Conservation (phyloP, 2,329 filamentous ascomycete species). For the Shiraia sp. region DNA sequence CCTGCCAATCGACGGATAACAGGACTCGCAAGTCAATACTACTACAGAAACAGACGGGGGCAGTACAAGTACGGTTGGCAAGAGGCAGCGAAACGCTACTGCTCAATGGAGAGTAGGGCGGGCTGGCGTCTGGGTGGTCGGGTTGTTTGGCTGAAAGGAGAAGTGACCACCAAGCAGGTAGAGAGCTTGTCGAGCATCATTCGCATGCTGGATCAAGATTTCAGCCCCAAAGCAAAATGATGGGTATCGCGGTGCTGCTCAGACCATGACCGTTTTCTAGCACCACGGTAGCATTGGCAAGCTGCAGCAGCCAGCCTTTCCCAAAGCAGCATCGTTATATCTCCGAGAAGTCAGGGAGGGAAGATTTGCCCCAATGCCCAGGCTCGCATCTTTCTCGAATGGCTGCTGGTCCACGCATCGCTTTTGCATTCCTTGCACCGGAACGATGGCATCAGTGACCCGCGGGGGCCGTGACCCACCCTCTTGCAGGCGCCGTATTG, state of each 20-base stretch:
- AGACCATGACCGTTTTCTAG: conserved; percentile 49
- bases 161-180: conserved; percentile 41
- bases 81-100: conserved; percentile 35
- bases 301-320: conserved; percentile 52
- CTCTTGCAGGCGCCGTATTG: conserved; percentile 31
- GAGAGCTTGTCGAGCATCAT: conserved; percentile 39
- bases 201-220: conserved; percentile 45
- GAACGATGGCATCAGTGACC: conserved; percentile 27
- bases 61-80: conserved; percentile 40
- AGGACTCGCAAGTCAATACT: conserved; percentile 27
- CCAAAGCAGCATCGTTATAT: conserved; percentile 48
- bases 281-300: conserved; percentile 52
- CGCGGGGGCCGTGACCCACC: conserved; percentile 26
- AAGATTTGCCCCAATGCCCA: conserved; percentile 42
- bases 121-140: conserved; percentile 35
- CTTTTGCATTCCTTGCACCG: conserved; percentile 47
- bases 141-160: conserved; percentile 47
- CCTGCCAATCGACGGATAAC: conserved; percentile 27
- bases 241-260: conserved; percentile 50
- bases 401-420: conserved; percentile 39
- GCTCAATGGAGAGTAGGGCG: conserved; percentile 42
- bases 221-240: conserved; percentile 51
- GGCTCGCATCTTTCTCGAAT: conserved; percentile 40
- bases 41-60: conserved; percentile 29
- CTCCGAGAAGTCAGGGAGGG: conserved; percentile 46